Base-by-base conservation (phyloP, 2,329 filamentous ascomycete genomes). In the Knoxdaviesia proteae region DNA sequence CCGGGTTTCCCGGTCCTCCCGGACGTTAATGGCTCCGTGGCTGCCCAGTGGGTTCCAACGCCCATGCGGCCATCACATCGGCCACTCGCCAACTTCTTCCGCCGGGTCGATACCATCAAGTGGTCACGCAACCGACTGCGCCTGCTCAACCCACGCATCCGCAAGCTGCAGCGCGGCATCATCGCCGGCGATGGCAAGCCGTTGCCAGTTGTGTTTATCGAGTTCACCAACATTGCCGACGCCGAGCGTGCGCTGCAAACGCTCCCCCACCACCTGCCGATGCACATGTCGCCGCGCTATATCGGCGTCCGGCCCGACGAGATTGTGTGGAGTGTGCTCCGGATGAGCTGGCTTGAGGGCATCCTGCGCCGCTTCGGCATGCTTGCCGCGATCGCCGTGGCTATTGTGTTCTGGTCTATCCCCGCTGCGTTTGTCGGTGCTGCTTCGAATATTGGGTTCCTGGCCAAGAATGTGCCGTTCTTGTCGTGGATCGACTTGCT, bases 71-170 rank as follows among this genome's bases (percentile, higher is more conserved):
- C 86, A 1, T 77, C 79, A 1, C 86, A 94, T 55, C 55, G 66
- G 0, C 62, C 69, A 5, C 58, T 90, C 29, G 72, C 71, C 10
- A 66, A 82, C 39, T 71, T 87, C 49, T 82, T 86, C 50, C 78
- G 84, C 55, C 90, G 93, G 58, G 87, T 94, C 10, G 90, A 98
- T 60, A 90, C 86, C 0, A 94, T 98, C 57, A 76, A 88, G 47
- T 94, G 82, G 80, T 81, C 77, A 48, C 80, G 90, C 42, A 65
- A 68, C 1, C 53, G 60, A 4, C 51, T 65, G 3, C 56, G 58
- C 31, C 54, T 61, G 3, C 51, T 65, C 9, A 63, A 62, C 39
- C 46, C 53, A 0, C 55, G 60, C 10, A 64, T 65, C 32, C 57
- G 52, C 47, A 80, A 92, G 57, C 73, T 94, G 42, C 80, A 62